A percentile compares a stretch with the other conserved stretches of the same genome.
phyloP scores from a whole-genome alignment of 441 rosid species.

The Manihot esculenta region DNA sequence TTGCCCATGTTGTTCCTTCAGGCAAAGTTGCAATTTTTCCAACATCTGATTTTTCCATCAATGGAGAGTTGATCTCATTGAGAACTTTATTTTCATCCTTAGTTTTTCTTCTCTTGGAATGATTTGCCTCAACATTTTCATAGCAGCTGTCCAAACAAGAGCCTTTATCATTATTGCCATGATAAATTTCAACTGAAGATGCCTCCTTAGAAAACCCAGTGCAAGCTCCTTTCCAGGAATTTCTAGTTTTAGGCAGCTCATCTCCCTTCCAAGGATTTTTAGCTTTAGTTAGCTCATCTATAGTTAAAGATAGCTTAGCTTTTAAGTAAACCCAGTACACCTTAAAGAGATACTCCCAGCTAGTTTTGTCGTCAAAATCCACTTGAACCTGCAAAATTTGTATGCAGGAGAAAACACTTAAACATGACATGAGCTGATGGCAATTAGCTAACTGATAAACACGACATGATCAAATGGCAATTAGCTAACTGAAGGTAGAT shows the following conservation, averaged over 20 bases:
- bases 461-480: not conserved
- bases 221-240: conserved; percentile 57
- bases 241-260: conserved; percentile 42
- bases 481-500: not conserved
- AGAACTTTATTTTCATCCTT: conserved; percentile 32
- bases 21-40: conserved; percentile 36
- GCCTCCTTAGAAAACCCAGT: conserved; percentile 32
- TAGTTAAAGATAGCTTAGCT: conserved; percentile 66
- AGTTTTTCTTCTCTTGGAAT: conserved; percentile 60
- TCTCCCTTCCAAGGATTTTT: conserved; percentile 49
- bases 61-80: conserved; percentile 30
- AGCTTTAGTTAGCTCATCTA: conserved; percentile 66
- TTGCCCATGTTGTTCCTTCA: conserved; percentile 64
- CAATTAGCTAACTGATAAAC: not conserved
- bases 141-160: conserved; percentile 30
- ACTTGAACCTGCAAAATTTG: conserved; percentile 74
- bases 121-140: conserved; percentile 42
- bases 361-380: conserved; percentile 95
- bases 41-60: conserved; percentile 28
- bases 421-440: conserved; percentile 4
- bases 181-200: conserved; percentile 31
- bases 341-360: conserved; percentile 99
- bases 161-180: conserved; percentile 34
- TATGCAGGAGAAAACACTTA: conserved; percentile 10
- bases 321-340: conserved; percentile 83